Conservation (phyloP, 768 basidiomycete genomes). For the Mycena galericulata region DNA sequence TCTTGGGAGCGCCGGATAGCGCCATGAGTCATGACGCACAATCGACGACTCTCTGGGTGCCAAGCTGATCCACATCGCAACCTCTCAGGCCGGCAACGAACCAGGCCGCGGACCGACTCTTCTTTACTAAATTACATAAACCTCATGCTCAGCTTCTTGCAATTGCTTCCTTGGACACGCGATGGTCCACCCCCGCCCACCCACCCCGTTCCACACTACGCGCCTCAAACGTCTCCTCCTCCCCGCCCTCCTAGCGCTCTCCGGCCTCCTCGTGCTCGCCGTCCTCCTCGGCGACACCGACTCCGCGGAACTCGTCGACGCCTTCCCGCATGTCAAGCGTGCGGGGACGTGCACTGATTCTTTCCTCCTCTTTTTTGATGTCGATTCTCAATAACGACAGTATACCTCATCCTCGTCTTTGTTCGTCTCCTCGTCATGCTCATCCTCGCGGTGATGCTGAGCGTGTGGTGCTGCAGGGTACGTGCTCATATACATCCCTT, state of each 20-base stretch:
- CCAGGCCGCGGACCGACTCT: too few relatives aligned
- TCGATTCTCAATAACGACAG: conserved; percentile 47
- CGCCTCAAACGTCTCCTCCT: conserved; percentile 48
- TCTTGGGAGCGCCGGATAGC: too few relatives aligned
- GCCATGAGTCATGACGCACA: too few relatives aligned
- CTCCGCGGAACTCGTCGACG: conserved; percentile 39
- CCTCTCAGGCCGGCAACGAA: too few relatives aligned
- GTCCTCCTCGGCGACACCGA: conserved; percentile 31
- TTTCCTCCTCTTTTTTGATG: neutral
- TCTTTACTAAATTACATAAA: too few relatives aligned
- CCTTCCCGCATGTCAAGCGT: conserved; percentile 44
- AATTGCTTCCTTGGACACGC: conserved; percentile 11
- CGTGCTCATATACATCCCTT: conserved; percentile 7
- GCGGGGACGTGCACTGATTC: conserved; percentile 41
- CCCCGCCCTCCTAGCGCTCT: conserved; percentile 45
- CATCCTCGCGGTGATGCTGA: conserved; percentile 66
- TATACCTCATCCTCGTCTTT: conserved; percentile 74
- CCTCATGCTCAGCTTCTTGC: neutral
- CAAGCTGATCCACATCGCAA: too few relatives aligned
- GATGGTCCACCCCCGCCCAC: conserved; percentile 30
- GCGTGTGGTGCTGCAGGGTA: conserved; percentile 76
- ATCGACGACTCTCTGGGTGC: too few relatives aligned
- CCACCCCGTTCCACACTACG: conserved; percentile 47
- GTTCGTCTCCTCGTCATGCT: conserved; percentile 71
- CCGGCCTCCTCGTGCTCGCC: conserved; percentile 45